Conservation (phyloP, 1,284 basidiomycete genomes). For the Ceratobasidium sp. region DNA sequence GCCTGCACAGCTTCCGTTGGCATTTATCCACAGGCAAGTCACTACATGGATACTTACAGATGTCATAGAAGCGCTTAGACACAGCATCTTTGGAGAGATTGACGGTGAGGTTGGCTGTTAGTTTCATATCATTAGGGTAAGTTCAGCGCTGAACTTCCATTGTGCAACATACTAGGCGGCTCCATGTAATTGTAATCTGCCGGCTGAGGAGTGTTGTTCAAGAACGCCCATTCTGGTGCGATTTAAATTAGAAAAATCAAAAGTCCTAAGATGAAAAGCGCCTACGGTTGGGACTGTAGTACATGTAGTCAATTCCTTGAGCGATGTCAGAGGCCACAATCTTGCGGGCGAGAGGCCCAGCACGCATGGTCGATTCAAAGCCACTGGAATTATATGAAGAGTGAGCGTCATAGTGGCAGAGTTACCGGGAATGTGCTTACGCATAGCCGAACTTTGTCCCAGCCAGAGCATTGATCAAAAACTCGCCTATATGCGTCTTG, state of each 20-base stretch:
- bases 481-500: slow-evolving; percentile 43
- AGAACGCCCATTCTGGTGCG: slow-evolving; percentile 51
- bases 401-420: not conserved
- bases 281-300: slow-evolving; percentile 44
- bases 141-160: slow-evolving; percentile 58
- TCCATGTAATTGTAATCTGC: slow-evolving; percentile 57
- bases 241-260: slow-evolving; percentile 29
- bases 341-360: not conserved
- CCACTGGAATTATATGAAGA: slow-evolving; percentile 44
- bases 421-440: slow-evolving; percentile 49
- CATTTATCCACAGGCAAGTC: slow-evolving; percentile 39
- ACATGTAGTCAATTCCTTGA: not conserved
- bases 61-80: slow-evolving; percentile 47
- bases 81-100: slow-evolving; percentile 8
- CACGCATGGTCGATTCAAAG: slow-evolving; percentile 59
- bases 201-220: slow-evolving; percentile 59
- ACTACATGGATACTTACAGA: slow-evolving; percentile 45
- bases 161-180: slow-evolving; percentile 53
- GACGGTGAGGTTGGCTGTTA: not conserved
- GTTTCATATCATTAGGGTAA: slow-evolving; percentile 40
- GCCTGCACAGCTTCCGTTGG: not conserved
- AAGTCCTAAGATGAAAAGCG: slow-evolving; percentile 48
- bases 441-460: slow-evolving; percentile 60
- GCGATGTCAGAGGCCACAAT: not conserved
- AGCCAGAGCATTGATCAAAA: slow-evolving; percentile 48